Evolutionary conservation across 768 basidiomycete species (phyloP), one percentile per base, ranked within the genome.

Genomic region (Harrya chromipes): DNA sequence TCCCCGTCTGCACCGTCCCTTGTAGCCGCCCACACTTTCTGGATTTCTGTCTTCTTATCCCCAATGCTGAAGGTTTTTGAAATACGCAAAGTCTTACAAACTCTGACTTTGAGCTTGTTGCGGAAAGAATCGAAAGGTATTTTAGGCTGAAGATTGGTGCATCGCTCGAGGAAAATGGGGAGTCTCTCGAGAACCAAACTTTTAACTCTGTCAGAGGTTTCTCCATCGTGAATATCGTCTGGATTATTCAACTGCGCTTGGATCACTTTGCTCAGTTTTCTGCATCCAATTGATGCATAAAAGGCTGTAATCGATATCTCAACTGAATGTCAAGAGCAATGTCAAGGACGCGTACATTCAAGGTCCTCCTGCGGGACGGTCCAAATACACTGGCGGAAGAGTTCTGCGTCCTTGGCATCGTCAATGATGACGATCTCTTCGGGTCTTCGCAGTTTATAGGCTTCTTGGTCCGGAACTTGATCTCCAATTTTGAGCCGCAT

Each of bases 341-440:
- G 2, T 12, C 17, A 41, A 2, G 2, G 21, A 14, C 26, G 2
- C 51, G 46, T 52, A 88, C 84, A 78, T 82, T 97, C 94, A 11
- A 97, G 80, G 81, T 97, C 93, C 64, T 97, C 92, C 62, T 92
- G 87, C 1, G 89, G 87, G 5, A 87, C 88, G 6, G 77, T 77
- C 57, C 83, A 85, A 6, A 94, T 70, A 1, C 75, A 74, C 34
- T 84, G 81, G 4, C 82, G 82, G 61, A 94, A 94, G 12, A 84
- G 73, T 52, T 87, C 83, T 57, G 84, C 80, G 7, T 83, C 72
- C 40, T 85, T 84, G 4, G 82, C 82, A 61, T 95, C 90, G 62
- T 98, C 90, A 8, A 87, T 86, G 38, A 95, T 78, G 20, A 89
- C 79, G 13, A 92, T 82, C 56, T 88, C 77, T 40, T 74, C 73